phyloP scores from a whole-genome alignment of 202 grass and related monocot species.

The Sporobolus alterniflorus region DNA sequence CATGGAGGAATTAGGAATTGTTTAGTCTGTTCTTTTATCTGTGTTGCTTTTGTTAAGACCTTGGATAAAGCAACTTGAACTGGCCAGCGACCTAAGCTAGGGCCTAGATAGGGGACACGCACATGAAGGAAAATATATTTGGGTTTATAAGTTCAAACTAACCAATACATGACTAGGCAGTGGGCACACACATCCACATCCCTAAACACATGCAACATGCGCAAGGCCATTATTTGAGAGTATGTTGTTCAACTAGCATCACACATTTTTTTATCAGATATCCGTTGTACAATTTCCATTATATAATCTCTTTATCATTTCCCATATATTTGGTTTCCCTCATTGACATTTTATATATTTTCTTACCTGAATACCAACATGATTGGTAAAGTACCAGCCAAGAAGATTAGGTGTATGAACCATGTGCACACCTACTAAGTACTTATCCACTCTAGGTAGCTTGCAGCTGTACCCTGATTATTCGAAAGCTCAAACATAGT shows the following conservation, averaged over 20 bases:
- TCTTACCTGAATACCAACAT: not conserved
- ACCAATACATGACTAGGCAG: slow-evolving; percentile 9
- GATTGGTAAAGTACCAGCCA: not conserved
- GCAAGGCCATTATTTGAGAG: not conserved
- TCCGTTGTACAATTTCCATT: not conserved
- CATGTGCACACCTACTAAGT: not conserved
- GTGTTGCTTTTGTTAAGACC: slow-evolving; percentile 28
- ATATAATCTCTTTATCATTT: not conserved
- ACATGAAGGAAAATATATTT: slow-evolving; percentile 11
- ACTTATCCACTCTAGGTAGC: not conserved
- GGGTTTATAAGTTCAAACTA: not conserved
- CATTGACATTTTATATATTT: not conserved
- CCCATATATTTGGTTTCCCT: not conserved
- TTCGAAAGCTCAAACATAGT: not conserved
- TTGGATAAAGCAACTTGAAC: slow-evolving; percentile 24
- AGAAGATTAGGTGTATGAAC: not conserved
- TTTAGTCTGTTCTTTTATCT: slow-evolving; percentile 4
- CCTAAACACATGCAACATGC: not conserved
- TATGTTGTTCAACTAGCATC: not conserved
- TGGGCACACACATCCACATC: no score
- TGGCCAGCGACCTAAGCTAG: not conserved
- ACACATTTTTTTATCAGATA: not conserved
- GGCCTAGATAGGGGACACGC: no score
- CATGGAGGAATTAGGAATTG: slow-evolving; percentile 18
- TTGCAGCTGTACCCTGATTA: not conserved